Base-by-base conservation (phyloP, 1,284 basidiomycete genomes). In the Hymenochaete sp. region DNA sequence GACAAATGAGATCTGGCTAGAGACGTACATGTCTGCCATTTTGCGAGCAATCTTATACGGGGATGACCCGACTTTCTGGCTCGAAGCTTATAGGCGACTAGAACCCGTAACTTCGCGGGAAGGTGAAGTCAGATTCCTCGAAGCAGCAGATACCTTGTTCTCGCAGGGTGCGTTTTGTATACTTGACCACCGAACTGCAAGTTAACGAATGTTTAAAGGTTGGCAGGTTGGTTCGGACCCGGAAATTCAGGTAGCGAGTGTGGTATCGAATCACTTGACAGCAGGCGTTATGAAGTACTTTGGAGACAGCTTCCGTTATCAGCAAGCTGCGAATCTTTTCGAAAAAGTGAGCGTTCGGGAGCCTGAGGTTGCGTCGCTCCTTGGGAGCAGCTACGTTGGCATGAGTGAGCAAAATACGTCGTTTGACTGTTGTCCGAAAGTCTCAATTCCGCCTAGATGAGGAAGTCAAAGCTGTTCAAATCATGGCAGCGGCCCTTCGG, bases 201-300 rank as follows among this genome's bases (percentile, higher is more conserved):
- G n/a, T 41, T 21, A 16, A 13, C 11, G 19, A 13, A 26, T 49
- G 18, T 16, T 41, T 39, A 2, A 45, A 90, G 91, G 95, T 24
- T 98, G 95, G 96, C 93, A 97, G 62, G 85, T 98, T 1, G 95
- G 95, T 2, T 97, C 93, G 0, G 95, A 98, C 55, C 95, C 95
- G 0, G 96, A 98, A 64, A 93, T 98, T 27, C 96, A 98, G 62
- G 95, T 98, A 16, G 95, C 95, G 0, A 97, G 93, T 0, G 76
- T 93, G n/a, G 91, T 97, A 4, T 93, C 90, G 28, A 98, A 98
- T 62, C 95, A 98, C 61, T 74, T 98, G 10, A 95, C 93, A 0
- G 85, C 91, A 3, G 95, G 88, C 0, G 79, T 98, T 56, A 78
- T 98, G 71, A 98, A 98, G 62, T 98, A 98, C 65, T 98, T 98